A percentile compares a stretch with the other conserved stretches of the same genome.
phyloP scores from a whole-genome alignment of 768 basidiomycete genomes.

The Chalciporus pseudorubinellus region DNA sequence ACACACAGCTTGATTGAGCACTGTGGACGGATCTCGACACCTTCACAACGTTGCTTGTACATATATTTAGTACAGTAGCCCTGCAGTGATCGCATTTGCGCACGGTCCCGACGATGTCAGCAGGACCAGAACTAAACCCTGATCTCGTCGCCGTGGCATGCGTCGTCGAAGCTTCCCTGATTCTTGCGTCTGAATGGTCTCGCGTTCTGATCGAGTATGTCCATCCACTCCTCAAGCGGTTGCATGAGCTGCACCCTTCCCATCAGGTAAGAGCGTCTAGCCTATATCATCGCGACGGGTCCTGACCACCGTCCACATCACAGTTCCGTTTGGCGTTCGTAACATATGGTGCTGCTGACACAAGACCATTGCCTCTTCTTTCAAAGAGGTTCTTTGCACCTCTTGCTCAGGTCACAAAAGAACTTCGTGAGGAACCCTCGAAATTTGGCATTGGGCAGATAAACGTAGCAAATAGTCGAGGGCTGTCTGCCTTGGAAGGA shows the following conservation, averaged over 20 bases:
- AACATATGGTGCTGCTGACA: constrained; percentile 61
- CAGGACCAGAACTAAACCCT: constrained; percentile 9
- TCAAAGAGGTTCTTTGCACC: constrained; percentile 57
- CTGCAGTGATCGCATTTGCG: neutral
- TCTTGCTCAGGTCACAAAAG: constrained; percentile 37
- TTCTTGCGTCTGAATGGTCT: constrained; percentile 53
- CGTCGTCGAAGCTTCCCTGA: constrained; percentile 60
- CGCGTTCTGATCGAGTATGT: constrained; percentile 47
- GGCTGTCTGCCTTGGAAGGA: constrained; percentile 71
- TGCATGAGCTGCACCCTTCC: constrained; percentile 42
- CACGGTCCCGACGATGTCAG: constrained; percentile 16
- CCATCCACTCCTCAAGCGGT: constrained; percentile 48
- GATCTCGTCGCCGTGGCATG: constrained; percentile 50
- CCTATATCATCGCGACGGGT: neutral
- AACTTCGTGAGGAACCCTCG: constrained; percentile 45
- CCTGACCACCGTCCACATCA: neutral
- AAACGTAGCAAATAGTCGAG: constrained; percentile 44
- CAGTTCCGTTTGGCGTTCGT: constrained; percentile 53
- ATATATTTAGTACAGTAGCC: neutral
- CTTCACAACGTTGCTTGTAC: neutral
- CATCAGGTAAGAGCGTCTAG: constrained; percentile 34
- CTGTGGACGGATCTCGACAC: neutral
- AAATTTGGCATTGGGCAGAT: constrained; percentile 59
- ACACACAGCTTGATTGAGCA: neutral
- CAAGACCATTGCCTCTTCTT: constrained; percentile 52